These are phyloP conservation scores for Fusarium newnesense DNA, from an alignment of 2,329 filamentous ascomycete genomes.

Conservation along the genomic window DNA sequence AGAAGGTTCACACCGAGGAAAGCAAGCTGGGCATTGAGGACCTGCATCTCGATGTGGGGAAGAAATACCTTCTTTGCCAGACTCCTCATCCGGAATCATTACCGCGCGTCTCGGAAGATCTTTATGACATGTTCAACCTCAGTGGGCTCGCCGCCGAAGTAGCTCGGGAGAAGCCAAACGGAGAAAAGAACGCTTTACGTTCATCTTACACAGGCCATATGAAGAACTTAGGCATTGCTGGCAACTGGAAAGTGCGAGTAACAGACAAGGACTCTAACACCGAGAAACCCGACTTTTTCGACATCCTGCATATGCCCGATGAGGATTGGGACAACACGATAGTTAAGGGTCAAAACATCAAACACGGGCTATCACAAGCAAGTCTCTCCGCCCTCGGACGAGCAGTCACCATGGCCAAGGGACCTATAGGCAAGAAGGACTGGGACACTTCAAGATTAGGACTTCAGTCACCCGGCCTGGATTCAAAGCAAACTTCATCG, in stretches of 20 bases:
- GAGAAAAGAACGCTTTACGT: constrained; percentile 73
- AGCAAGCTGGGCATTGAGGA: constrained; percentile 71
- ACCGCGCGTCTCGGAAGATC: constrained; percentile 63
- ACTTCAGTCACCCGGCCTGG: constrained; percentile 58
- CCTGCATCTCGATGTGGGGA: constrained; percentile 73
- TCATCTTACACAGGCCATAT: constrained; percentile 77
- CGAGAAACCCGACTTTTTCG: constrained; percentile 59
- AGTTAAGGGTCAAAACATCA: constrained; percentile 65
- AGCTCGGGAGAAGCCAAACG: constrained; percentile 71
- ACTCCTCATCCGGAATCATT: constrained; percentile 62
- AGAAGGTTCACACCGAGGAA: constrained; percentile 72
- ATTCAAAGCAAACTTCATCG: constrained; percentile 54
- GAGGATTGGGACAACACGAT: constrained; percentile 66
- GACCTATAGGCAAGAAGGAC: constrained; percentile 62
- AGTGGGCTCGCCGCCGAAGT: constrained; percentile 68
- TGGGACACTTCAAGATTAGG: constrained; percentile 71
- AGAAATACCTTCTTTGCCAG: constrained; percentile 74
- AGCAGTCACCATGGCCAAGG: constrained; percentile 68
- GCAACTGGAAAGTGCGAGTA: constrained; percentile 68
- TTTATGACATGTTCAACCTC: constrained; percentile 69
- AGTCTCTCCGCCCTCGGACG: constrained; percentile 57
- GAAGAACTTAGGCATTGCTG: constrained; percentile 70
- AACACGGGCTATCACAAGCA: constrained; percentile 60
- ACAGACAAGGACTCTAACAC: constrained; percentile 60
- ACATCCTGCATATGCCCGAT: constrained; percentile 62